Conservation (phyloP, 805 yeast species). For the Pichia rugopelliculosa region DNA sequence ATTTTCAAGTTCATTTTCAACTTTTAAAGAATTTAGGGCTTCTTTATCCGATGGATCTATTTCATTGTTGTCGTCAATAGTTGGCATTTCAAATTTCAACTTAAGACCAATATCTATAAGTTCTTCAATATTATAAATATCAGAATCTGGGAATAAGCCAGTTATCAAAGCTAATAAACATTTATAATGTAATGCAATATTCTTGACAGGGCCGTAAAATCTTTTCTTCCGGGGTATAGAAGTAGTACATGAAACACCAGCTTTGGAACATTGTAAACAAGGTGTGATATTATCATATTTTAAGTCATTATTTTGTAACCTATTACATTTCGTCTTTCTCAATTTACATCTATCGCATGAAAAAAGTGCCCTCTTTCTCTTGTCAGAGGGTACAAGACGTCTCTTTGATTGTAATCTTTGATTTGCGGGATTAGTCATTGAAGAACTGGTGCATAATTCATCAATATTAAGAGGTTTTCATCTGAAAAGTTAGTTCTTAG, state of each 20-base stretch:
- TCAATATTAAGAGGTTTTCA: too few relatives aligned
- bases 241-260: constrained; percentile 34
- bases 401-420: constrained; percentile 24
- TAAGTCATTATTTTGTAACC: constrained; percentile 28
- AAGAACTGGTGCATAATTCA: too few relatives aligned
- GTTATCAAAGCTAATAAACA: constrained; percentile 32
- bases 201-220: constrained; percentile 35
- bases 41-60: constrained; percentile 4
- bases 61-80: constrained; percentile 15
- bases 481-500: too few relatives aligned
- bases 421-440: not conserved
- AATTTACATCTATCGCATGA: constrained; percentile 41
- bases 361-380: constrained; percentile 35
- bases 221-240: constrained; percentile 36
- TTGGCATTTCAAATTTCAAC: constrained; percentile 31
- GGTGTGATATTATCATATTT: constrained; percentile 34
- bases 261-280: constrained; percentile 32
- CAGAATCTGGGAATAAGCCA: constrained; percentile 38
- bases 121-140: constrained; percentile 36
- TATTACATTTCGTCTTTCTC: constrained; percentile 36
- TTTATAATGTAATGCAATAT: constrained; percentile 37
- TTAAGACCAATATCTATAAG: constrained; percentile 32
- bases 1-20: not conserved
- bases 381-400: constrained; percentile 31
- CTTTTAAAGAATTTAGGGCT: too few relatives aligned